Evolutionary conservation across 2,329 filamentous ascomycete species (phyloP).

Genomic region (Teratosphaeria zuluensis): DNA sequence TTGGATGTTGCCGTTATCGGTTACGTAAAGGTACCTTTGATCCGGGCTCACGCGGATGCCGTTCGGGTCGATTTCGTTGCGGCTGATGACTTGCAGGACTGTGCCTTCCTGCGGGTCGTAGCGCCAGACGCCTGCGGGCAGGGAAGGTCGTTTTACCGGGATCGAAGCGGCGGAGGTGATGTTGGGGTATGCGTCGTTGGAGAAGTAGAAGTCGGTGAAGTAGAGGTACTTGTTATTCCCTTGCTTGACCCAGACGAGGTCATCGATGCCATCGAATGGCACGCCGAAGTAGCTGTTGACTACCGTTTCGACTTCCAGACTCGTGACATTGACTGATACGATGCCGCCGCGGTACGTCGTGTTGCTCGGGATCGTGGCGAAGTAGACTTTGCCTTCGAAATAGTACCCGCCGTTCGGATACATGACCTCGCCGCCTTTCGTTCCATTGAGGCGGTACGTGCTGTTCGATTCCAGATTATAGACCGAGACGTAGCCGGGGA

Average conservation of each 20-base stretch:
- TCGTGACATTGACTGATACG: conserved; percentile 3
- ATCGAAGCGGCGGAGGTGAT: background rate
- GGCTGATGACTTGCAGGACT: background rate
- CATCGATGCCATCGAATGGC: conserved; percentile 8
- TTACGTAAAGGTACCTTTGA: conserved; percentile 8
- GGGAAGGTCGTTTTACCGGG: background rate
- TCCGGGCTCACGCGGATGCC: conserved; percentile 10
- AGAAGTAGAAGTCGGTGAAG: conserved; percentile 8
- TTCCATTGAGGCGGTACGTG: background rate
- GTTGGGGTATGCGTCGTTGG: background rate
- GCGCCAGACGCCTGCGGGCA: conserved; percentile 1
- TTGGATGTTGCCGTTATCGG: conserved; percentile 4
- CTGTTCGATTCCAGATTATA: conserved; percentile 1
- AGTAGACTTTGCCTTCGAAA: conserved; percentile 9
- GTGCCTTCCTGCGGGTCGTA: conserved; percentile 1
- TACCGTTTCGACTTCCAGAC: conserved; percentile 3
- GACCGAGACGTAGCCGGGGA: background rate
- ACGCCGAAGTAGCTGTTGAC: conserved; percentile 9
- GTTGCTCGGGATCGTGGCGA: conserved; percentile 2
- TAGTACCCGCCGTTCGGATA: conserved; percentile 10
- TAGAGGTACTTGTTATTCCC: conserved; percentile 7
- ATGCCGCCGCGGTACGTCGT: conserved; percentile 7
- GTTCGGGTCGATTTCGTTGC: conserved; percentile 6
- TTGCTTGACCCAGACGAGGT: conserved; percentile 5
- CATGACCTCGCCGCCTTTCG: background rate